A percentile compares a stretch with the other conserved stretches of the same genome.
Evolutionary conservation across 352 stramenopile genomes (phyloP).

Genomic region (Peronosclerospora sorghi): DNA sequence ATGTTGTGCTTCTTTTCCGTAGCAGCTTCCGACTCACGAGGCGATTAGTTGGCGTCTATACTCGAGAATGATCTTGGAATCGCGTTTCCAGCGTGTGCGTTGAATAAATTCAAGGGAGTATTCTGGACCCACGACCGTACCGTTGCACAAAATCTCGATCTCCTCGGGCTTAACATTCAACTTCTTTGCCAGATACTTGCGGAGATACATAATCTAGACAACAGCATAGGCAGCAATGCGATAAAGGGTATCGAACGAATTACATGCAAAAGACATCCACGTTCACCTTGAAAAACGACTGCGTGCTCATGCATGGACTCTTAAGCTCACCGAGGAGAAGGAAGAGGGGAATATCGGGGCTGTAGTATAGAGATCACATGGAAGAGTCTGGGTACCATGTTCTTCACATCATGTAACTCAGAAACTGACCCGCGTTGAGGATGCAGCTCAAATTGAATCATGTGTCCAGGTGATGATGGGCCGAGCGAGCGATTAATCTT

Average conservation of each 20-base stretch:
- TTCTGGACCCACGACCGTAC: slow-evolving; percentile 32
- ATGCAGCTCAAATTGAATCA: slow-evolving; percentile 37
- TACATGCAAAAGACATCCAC: not conserved
- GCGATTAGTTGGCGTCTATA: slow-evolving; percentile 31
- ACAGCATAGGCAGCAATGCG: not conserved
- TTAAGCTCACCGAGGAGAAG: slow-evolving; percentile 22
- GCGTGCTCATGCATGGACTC: slow-evolving; percentile 26
- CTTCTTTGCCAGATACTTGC: slow-evolving; percentile 53
- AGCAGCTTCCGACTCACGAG: slow-evolving; percentile 4
- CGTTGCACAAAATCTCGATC: slow-evolving; percentile 48
- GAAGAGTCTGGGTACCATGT: not conserved
- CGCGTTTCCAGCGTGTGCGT: slow-evolving; percentile 41
- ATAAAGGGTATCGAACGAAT: not conserved
- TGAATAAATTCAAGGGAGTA: slow-evolving; percentile 62
- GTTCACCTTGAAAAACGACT: slow-evolving; percentile 33
- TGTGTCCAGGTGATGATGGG: slow-evolving; percentile 19
- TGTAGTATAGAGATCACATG: slow-evolving; percentile 3
- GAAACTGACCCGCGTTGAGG: slow-evolving; percentile 28
- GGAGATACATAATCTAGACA: slow-evolving; percentile 39
- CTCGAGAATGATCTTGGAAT: slow-evolving; percentile 42
- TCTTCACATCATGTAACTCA: not conserved
- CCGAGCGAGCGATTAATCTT: slow-evolving; percentile 14
- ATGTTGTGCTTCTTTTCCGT: too few species aligned
- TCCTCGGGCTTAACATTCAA: slow-evolving; percentile 29
- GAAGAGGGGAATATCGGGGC: slow-evolving; percentile 32